Evolutionary conservation across 2,329 filamentous ascomycete genomes (phyloP).

Genomic region (Fusarium tupiense): DNA sequence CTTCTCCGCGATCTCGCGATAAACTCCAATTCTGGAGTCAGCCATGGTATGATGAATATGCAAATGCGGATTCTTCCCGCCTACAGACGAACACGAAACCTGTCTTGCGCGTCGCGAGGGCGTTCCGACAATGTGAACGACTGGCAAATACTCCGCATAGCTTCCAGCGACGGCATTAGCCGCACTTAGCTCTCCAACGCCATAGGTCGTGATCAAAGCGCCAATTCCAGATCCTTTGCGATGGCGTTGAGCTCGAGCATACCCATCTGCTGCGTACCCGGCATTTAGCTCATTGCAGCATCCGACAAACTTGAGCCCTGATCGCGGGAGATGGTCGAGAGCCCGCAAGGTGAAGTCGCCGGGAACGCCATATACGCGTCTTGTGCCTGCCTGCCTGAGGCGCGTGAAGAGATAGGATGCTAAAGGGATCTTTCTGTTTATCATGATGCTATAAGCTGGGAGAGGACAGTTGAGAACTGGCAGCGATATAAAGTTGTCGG

Average conservation of each 20-base stretch:
- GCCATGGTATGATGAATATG: slow-evolving; percentile 15
- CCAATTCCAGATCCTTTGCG: not conserved
- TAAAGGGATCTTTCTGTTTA: not conserved
- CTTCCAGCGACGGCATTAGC: slow-evolving; percentile 18
- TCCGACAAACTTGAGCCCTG: slow-evolving; percentile 8
- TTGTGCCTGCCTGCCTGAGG: not conserved
- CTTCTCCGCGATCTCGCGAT: slow-evolving; percentile 6
- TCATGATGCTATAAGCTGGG: not conserved
- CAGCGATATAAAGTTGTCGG: not conserved
- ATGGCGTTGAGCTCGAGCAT: slow-evolving; percentile 6
- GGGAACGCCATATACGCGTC: slow-evolving; percentile 12
- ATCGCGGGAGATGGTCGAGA: not conserved
- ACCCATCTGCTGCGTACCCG: slow-evolving; percentile 22
- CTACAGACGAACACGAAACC: rapidly evolving
- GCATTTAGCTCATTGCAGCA: slow-evolving; percentile 24
- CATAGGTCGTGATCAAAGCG: slow-evolving; percentile 4
- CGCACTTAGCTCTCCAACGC: slow-evolving; percentile 14
- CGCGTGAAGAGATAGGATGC: slow-evolving; percentile 9
- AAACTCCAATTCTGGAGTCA: not conserved
- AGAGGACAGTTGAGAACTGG: not conserved
- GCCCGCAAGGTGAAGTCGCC: slow-evolving; percentile 18
- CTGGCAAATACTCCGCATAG: slow-evolving; percentile 5
- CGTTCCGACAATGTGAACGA: slow-evolving; percentile 18
- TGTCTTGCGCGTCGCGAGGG: not conserved
- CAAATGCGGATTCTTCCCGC: not conserved